These are phyloP conservation scores for Suillus clintonianus DNA, from an alignment of 768 basidiomycete genomes.

Conservation along the genomic window DNA sequence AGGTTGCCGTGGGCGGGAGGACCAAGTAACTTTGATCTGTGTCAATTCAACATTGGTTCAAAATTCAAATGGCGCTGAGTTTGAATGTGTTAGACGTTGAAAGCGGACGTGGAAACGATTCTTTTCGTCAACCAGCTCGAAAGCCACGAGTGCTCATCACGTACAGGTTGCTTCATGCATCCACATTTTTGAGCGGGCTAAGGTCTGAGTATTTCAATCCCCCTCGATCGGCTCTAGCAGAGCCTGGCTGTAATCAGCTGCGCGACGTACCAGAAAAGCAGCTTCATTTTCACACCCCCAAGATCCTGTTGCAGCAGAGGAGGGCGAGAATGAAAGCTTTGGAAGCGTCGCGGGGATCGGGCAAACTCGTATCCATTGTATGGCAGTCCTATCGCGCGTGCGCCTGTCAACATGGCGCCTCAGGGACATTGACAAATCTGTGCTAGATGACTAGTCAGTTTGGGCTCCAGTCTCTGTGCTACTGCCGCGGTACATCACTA, in stretches of 20 bases:
- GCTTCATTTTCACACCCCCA: constrained; percentile 32
- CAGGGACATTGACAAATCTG: not conserved
- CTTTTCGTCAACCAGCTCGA: constrained; percentile 40
- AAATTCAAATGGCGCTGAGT: not conserved
- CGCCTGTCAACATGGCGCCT: not conserved
- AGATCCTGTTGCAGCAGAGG: constrained; percentile 45
- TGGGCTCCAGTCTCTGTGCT: not conserved
- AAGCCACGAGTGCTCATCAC: too few species aligned
- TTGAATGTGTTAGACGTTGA: not conserved
- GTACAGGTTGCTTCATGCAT: constrained; percentile 33
- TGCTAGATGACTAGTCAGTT: too few species aligned
- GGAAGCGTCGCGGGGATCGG: constrained; percentile 12
- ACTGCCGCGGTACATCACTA: not conserved
- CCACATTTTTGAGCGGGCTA: constrained; percentile 69
- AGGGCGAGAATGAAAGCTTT: constrained; percentile 22
- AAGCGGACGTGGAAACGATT: not conserved
- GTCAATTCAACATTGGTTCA: too few species aligned
- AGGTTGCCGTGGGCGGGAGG: not conserved
- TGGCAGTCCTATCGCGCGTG: too few species aligned
- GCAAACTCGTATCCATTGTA: too few species aligned
- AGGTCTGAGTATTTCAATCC: constrained; percentile 78
- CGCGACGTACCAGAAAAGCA: constrained; percentile 72
- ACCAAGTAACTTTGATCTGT: not conserved
- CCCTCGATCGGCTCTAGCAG: constrained; percentile 64
- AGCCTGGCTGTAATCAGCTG: constrained; percentile 56